Conservation (phyloP, 345 rosid genomes). For the Aegle marmelos region DNA sequence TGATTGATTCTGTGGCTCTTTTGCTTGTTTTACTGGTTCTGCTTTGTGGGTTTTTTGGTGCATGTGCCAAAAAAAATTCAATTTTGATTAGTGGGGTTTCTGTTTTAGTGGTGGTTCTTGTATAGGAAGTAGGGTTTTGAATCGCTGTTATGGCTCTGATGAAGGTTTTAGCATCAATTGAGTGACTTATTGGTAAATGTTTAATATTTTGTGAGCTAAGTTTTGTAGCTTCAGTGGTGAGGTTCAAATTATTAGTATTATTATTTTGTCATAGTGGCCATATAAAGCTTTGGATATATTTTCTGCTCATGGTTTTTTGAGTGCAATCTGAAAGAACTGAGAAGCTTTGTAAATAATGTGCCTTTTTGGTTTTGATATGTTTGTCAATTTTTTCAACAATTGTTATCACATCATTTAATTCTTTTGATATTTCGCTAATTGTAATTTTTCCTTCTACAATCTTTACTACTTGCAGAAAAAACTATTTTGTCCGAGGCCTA, state of each 20-base stretch:
- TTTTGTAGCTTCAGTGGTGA: not conserved
- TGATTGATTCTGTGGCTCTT: not conserved
- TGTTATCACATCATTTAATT: not conserved
- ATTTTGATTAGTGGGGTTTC: slow-evolving; percentile 6
- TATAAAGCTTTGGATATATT: not conserved
- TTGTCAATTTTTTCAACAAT: not conserved
- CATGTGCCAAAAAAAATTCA: not conserved
- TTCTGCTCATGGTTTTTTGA: not conserved
- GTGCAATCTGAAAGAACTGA: not conserved
- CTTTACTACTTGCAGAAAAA: slow-evolving; percentile 46
- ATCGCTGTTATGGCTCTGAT: not conserved
- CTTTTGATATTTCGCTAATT: not conserved
- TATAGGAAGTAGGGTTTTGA: not conserved
- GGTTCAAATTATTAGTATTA: not conserved
- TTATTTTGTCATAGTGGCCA: not conserved
- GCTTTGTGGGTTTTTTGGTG: slow-evolving; percentile 10
- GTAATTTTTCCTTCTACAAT: not conserved
- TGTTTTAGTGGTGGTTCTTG: not conserved
- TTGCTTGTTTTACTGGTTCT: slow-evolving; percentile 15
- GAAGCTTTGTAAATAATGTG: not conserved
- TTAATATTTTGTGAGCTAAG: not conserved
- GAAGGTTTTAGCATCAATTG: not conserved
- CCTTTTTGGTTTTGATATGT: not conserved
- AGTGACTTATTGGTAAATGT: not conserved
- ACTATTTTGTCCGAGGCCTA: slow-evolving; percentile 25